Percentiles rank a stretch among this genome's conserved stretches.
These are phyloP conservation scores for Arxiozyma bovina DNA, from an alignment of 1,139 yeast species.

Conservation along the genomic window DNA sequence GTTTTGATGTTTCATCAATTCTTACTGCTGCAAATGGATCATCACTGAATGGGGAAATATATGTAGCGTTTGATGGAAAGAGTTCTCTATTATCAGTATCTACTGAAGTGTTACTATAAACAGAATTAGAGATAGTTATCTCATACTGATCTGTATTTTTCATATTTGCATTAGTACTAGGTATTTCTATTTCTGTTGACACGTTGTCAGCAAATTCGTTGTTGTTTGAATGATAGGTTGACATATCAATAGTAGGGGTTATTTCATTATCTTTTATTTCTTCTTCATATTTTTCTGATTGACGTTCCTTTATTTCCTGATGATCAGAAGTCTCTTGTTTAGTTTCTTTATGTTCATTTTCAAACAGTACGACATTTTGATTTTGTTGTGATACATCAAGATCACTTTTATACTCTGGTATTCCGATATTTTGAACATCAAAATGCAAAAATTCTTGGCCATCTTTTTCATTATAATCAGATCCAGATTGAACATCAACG, in stretches of 20 bases:
- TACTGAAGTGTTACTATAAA: constrained; percentile 15
- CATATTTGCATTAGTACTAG: not conserved
- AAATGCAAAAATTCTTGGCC: not conserved
- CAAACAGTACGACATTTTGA: not conserved
- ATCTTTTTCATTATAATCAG: not conserved
- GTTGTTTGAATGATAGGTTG: not conserved
- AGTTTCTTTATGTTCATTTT: not conserved
- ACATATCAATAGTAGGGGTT: not conserved
- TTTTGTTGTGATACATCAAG: not conserved
- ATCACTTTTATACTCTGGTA: not conserved
- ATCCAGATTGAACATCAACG: not conserved
- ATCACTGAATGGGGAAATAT: constrained; percentile 16
- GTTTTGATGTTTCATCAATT: constrained; percentile 4
- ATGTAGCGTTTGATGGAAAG: constrained; percentile 6
- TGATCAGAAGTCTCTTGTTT: not conserved
- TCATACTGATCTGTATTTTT: constrained; percentile 8
- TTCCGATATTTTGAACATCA: not conserved
- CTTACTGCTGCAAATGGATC: constrained; percentile 11
- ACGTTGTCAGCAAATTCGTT: not conserved
- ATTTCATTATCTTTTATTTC: not conserved
- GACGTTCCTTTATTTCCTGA: not conserved
- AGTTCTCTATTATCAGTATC: constrained; percentile 9
- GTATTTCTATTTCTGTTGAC: too few relatives aligned
- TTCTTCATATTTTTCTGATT: too few relatives aligned
- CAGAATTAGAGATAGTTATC: constrained; percentile 13